Evolutionary conservation across 257 asterid genomes (phyloP), one percentile per base, ranked within the genome.

Genomic region (Solanum bulbocastanum): DNA sequence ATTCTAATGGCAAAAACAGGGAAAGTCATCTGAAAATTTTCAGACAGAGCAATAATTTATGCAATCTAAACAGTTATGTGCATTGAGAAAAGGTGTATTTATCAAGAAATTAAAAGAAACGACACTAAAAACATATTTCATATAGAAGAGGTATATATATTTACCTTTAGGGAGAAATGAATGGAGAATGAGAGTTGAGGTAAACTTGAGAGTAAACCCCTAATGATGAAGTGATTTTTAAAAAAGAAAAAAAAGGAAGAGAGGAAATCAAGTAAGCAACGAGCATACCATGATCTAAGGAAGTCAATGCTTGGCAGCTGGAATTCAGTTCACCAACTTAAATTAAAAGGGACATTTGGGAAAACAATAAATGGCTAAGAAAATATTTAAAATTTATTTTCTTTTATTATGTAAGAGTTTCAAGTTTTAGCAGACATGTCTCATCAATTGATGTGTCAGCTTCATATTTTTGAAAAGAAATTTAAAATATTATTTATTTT

Each of bases 291-390:
- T 91, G 91, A 95, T 91, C 89, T 81, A 76, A 11, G 92, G 83
- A 93, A 94, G 97, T 95, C 95, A 94, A 95, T 91, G 93, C 92
- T 74, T 40, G 92, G 96, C 96, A 94, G 97, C 94, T 95, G 96
- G 95, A 93, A 85, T 93, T 90, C 91, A 86, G 97, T 87, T 93
- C 92, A 94, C 93, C 98, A 93, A 95, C 92, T 90, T 83, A 32
- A 62, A n/a, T 62, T 62, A 62, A 62, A 62, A 62, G 27, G 15
- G 69, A 23, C 69, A 23, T 62, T 62, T 62, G 3, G 32, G 25
- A 60, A 49, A 90, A 65, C 18, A 62, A 23, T 25, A 65, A 65
- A 65, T 65, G 3, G 8, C 14, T 4, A 62, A 60, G 6, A 60
- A 60, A 0, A 22, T 3, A 3, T 5, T 58, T 58, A 56, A 58